Base-by-base conservation (phyloP, 2,329 filamentous ascomycete species). In the Ramichloridium luteum region DNA sequence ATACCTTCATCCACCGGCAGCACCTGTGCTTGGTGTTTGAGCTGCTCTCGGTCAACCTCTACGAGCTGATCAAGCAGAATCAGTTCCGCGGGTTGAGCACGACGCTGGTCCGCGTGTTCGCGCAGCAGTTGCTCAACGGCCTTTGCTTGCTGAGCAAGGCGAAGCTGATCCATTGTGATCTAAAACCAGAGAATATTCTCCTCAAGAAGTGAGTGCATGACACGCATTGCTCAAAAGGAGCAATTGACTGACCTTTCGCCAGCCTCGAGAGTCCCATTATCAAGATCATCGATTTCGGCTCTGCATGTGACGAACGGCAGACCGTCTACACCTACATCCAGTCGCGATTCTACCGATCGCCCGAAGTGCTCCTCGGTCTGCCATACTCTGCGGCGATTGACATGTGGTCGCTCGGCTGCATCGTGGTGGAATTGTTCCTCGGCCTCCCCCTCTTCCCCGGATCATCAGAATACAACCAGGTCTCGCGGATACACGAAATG, bases 321-420 rank as follows among this genome's bases (percentile, higher is more conserved):
- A 98, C 90, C 1, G 90, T 98, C 16, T 98, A 98, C 58, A 98
- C 90, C 4, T 98, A 98, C 56, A 98, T 98, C 39, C 90, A 98
- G 57, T 98, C 90, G 6, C 73, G 90, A 47, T 98, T 98, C 60
- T 98, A 98, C 60, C 77, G 90, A 42, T 98, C 90, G 0, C 90
- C 90, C 1, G 90, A 98, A 56, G 90, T 98, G 9, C 61, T 98
- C 22, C 66, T 98, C n/a, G 90, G 90, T 3, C 64, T 98, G 28
- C 90, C 90, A 15, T 98, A 98, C 57, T 96, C 90, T 10, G 94
- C 90, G 4, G 90, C 90, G 26, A 98, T 98, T 51, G 90, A 98
- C 53, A 98, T 98, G 88, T 98, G 90, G 90, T 98, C 90, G 4
- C 65, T 98, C 27, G 90, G 90, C 32, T 98, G 90, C 59, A 98